A percentile compares a stretch with the other conserved stretches of the same genome.
Conservation (phyloP, 2,329 filamentous ascomycete genomes). For the Arachnomyces sp. region DNA sequence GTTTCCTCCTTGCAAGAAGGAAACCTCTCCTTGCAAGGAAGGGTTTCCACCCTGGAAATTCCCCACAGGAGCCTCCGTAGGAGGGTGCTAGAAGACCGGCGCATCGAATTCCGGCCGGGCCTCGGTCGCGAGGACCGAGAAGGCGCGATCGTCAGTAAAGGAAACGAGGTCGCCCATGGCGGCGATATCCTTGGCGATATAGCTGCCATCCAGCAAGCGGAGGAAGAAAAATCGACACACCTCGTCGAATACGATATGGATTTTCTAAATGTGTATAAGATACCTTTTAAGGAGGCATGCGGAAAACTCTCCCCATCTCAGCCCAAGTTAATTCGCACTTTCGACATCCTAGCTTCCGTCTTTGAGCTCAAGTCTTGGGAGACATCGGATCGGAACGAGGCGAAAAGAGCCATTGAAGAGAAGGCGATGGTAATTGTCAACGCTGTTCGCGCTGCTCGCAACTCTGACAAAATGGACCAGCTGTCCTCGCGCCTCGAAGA, state of each 20-base stretch:
- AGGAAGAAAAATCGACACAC: constrained; percentile 1
- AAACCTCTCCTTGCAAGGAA: constrained; percentile 3
- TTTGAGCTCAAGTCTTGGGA: constrained; percentile 2
- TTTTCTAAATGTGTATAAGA: constrained; percentile 5
- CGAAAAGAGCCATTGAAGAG: no score
- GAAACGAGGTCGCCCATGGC: constrained; percentile 8
- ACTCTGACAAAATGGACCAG: no score
- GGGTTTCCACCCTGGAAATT: constrained; percentile 3
- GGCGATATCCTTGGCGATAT: constrained; percentile 11
- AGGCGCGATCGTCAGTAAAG: constrained; percentile 1
- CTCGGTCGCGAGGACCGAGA: constrained; percentile 2
- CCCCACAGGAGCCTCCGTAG: constrained; percentile 4
- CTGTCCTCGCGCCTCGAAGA: no score
- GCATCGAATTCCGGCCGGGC: constrained; percentile 1
- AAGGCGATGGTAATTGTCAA: no score
- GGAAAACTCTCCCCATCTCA: constrained; percentile 3
- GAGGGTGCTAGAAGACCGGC: constrained; percentile 7
- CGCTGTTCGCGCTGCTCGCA: no score
- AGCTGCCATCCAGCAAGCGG: constrained; percentile 3
- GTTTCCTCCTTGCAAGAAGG: no score
- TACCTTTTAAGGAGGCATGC: constrained; percentile 5
- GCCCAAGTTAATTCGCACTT: constrained; percentile 6
- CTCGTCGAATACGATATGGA: constrained; percentile 6
- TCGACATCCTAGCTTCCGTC: constrained; percentile 6
- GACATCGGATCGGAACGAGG: no score